phyloP scores from a whole-genome alignment of 192 early-diverging fungal genomes.

The Coemansia sp. region DNA sequence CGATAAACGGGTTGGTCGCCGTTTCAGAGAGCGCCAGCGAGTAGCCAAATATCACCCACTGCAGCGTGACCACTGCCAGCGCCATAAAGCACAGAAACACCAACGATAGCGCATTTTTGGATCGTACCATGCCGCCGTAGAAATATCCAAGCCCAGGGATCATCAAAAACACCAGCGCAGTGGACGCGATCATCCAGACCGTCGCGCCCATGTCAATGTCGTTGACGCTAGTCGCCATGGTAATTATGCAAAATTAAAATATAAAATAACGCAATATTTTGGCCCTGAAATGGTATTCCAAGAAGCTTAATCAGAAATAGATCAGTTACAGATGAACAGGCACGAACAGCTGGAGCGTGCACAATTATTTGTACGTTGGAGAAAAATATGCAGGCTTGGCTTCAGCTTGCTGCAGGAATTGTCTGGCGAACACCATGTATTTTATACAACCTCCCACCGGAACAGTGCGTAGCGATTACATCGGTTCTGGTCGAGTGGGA shows the following conservation, averaged over 20 bases:
- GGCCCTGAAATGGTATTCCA: too few relatives aligned
- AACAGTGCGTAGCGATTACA: background rate
- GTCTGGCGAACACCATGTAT: background rate
- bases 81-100: constrained; percentile 72
- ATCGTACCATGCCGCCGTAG: constrained; percentile 73
- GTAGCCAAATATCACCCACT: constrained; percentile 75
- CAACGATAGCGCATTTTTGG: constrained; percentile 76
- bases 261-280: too few relatives aligned
- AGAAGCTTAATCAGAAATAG: background rate
- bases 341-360: background rate
- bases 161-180: constrained; percentile 76
- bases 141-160: constrained; percentile 74
- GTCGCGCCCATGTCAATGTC: constrained; percentile 65
- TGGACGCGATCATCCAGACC: constrained; percentile 70
- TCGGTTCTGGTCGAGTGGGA: background rate
- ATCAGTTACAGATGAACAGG: background rate
- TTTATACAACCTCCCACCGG: background rate
- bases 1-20: constrained; percentile 68
- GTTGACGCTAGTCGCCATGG: constrained; percentile 18
- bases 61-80: constrained; percentile 69
- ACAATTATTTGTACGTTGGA: background rate
- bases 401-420: background rate
- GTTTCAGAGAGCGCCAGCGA: constrained; percentile 69
- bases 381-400: background rate
- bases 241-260: background rate